Base-by-base conservation (phyloP, 2,329 filamentous ascomycete species). In the Diplodia intermedia region DNA sequence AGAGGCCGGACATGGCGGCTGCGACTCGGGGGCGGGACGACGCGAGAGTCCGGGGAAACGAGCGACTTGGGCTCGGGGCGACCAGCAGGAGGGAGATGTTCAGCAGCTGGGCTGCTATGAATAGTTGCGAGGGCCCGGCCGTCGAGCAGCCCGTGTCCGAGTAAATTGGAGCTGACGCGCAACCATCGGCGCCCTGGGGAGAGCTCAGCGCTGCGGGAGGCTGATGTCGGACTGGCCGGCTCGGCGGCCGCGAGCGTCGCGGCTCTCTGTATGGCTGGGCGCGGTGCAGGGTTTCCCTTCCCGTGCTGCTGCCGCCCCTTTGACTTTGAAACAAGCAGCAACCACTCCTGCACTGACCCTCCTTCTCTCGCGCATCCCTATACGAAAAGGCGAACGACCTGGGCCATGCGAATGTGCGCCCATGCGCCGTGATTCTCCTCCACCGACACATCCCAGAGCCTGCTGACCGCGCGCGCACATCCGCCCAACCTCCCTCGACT, bases 1-100 rank as follows among this genome's bases (percentile, higher is more conserved):
- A 69, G 67, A 77, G 75, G 71, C 70, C 75, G 18, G 75, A 70
- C 77, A 79, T 79, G 71, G 69, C 61, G 65, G 57, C 53, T 43
- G 53, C 61, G 61, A 23, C 53, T 36, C 40, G 60, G 43, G 31
- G 29, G 43, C 43, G 26, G 38, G 29, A 47, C 33, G 38, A 33
- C 18, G 50, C n/a, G 47, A 26, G 52, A 49, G 65, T 26, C 31
- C 47, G 55, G 31, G 47, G 11, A 31, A 57, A 29, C 53, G 65
- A 57, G 29, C 31, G 53, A 11, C 36, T 18, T 23, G 50, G 53
- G 23, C 23, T 33, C 36, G 53, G 38, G 43, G 53, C 53, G 40
- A 40, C 53, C 40, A 38, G 65, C 40, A 50, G 53, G 15, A 57
- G 15, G 53, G 65, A 36, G 54, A 26, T 23, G 33, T 26, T 56